Conservation (phyloP, 352 stramenopile genomes). For the Pythium guiyangense region DNA sequence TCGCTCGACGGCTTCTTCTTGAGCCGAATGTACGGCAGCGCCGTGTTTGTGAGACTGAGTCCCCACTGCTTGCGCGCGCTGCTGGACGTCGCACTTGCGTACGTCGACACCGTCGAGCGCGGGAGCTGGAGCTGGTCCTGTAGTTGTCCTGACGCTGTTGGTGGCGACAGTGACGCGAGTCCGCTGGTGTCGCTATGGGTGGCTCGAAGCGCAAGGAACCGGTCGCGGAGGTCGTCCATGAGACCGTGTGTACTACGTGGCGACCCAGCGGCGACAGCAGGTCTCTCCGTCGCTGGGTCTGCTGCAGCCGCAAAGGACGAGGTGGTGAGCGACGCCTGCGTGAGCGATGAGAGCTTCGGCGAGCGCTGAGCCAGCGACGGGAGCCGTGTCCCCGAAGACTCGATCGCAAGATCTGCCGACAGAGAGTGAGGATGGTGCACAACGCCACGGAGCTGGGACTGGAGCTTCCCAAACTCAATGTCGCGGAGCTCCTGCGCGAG, state of each 20-base stretch:
- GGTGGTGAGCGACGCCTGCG: background rate
- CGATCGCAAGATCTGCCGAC: no score
- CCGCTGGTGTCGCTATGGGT: background rate
- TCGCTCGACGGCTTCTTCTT: conserved; percentile 50
- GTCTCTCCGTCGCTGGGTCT: background rate
- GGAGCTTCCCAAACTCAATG: background rate
- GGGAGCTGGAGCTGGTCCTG: background rate
- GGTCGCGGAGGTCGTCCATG: conserved; percentile 26
- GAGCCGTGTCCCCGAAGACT: no score
- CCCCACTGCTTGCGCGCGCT: conserved; percentile 40
- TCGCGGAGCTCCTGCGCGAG: conserved; percentile 22
- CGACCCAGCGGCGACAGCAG: background rate
- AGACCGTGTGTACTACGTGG: conserved; percentile 14
- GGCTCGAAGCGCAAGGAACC: conserved; percentile 17
- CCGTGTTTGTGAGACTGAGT: conserved; percentile 47
- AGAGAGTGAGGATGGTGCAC: background rate
- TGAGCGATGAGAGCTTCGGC: conserved; percentile 4
- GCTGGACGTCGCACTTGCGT: background rate
- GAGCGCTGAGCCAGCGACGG: conserved; percentile 1
- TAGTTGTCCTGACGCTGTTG: background rate
- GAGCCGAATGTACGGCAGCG: conserved; percentile 63
- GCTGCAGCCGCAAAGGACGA: background rate
- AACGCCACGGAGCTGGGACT: background rate
- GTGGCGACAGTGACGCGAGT: background rate
- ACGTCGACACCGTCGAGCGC: background rate